phyloP scores from a whole-genome alignment of 106 monocot genomes.

The Allium cepa region DNA sequence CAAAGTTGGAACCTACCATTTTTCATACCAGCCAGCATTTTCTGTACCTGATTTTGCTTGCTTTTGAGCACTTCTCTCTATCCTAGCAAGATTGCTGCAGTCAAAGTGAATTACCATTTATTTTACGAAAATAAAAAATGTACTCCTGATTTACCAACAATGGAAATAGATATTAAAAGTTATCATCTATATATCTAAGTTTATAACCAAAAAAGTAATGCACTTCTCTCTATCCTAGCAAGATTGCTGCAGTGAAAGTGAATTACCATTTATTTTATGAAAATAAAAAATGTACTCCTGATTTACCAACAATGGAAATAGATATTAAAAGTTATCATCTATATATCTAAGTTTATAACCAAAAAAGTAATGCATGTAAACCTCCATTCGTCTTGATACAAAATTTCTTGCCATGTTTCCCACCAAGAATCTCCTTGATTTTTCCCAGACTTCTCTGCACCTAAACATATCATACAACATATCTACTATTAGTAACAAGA shows the following conservation, averaged over 20 bases:
- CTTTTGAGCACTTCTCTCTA: slow-evolving; percentile 96
- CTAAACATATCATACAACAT: slow-evolving; percentile 21
- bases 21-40: slow-evolving; percentile 96
- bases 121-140: background rate
- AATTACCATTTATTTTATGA: background rate
- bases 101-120: background rate
- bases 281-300: background rate
- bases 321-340: too few species aligned
- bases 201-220: slow-evolving; percentile 7
- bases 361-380: slow-evolving; percentile 31
- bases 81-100: slow-evolving; percentile 94
- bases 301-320: background rate
- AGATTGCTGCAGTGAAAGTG: slow-evolving; percentile 58
- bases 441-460: slow-evolving; percentile 91
- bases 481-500: too few species aligned
- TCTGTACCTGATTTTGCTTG: slow-evolving; percentile 90
- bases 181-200: too few species aligned
- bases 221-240: slow-evolving; percentile 98
- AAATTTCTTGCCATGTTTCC: slow-evolving; percentile 98
- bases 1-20: slow-evolving; percentile 49
- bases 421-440: slow-evolving; percentile 99
- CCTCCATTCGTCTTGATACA: slow-evolving; percentile 99
- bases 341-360: too few species aligned
- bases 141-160: background rate
- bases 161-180: background rate